A percentile compares a stretch with the other conserved stretches of the same genome.
Evolutionary conservation across 345 rosid species (phyloP).

Genomic region (Corymbia maculata): DNA sequence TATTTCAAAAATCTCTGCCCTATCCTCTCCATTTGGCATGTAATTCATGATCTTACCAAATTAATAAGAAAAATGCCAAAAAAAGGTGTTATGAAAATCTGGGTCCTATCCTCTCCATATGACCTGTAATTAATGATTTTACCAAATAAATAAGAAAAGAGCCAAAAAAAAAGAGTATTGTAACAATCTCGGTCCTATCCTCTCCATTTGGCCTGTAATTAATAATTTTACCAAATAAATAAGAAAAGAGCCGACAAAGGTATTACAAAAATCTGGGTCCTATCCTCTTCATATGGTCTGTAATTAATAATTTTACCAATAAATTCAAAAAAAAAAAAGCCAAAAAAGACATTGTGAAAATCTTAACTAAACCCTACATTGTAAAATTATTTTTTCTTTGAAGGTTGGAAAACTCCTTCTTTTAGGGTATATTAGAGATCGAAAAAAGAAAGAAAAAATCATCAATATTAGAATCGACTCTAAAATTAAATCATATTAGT

Average conservation of each 20-base stretch:
- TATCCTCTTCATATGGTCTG: not conserved
- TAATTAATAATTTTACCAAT: not conserved
- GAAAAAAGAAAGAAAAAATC: no score
- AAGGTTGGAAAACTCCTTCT: not conserved
- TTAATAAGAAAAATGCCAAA: not conserved
- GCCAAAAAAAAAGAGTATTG: not conserved
- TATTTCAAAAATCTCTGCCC: not conserved
- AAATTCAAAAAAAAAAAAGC: no score
- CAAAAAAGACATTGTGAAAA: not conserved
- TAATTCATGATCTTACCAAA: not conserved
- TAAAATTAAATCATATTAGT: no score
- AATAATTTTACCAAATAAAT: not conserved
- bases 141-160: not conserved
- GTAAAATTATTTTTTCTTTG: no score
- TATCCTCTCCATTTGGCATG: not conserved
- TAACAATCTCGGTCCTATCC: not conserved
- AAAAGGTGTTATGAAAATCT: not conserved
- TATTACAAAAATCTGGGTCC: not conserved
- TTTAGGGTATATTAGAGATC: not conserved
- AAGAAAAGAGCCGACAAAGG: not conserved
- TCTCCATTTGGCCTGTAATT: not conserved
- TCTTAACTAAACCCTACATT: not conserved
- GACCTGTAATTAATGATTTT: no score
- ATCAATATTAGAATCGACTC: fast-evolving
- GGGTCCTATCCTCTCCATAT: not conserved